Evolutionary conservation across 805 yeast species (phyloP), one percentile per base, ranked within the genome.

Genomic region (Wickerhamiella hasegawae): DNA sequence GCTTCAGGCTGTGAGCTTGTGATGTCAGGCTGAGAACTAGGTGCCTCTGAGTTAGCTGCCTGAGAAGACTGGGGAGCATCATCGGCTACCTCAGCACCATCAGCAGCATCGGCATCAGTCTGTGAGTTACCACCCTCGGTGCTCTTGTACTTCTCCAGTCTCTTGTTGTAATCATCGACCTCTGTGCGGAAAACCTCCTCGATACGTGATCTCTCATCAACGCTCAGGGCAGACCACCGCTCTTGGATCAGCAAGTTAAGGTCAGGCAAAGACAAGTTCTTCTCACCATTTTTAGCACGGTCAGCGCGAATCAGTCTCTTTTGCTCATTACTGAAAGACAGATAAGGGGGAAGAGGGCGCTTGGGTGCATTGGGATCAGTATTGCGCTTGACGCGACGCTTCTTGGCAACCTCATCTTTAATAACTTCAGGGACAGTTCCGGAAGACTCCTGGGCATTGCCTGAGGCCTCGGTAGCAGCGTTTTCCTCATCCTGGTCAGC

Each of bases 311-410:
- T 66, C 26, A 66, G 61, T 42, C 76, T 78, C 50, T 94, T 74
- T 44, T 73, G 69, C 45, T 71, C 73, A 44, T 78, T 75, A 35
- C 82, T 73, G 58, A 73, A 87, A 28, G 74, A 68, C 56, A 87
- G 80, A 62, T 74, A 85, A 31, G 81, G 78, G 17, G 95, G 84
- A 51, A 82, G 64, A 12, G 98, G 97, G 51, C 84, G 84, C 66
- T 81, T 83, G 40, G 98, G 98, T 31, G 94, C 95, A 50, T 80
- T 76, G 35, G 96, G 96, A 58, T 87, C 97, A 47, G 59, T 64
- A 48, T 60, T 63, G 48, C 69, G 71, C 58, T 71, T 76, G 38
- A 55, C 57, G 45, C 62, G 64, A 54, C 64, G 65, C 58, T 60
- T 63, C 42, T 55, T 45, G 17, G 51, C 46, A 20, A 42, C 47